Base-by-base conservation (phyloP, 2,329 filamentous ascomycete genomes). In the Fusarium sp. region DNA sequence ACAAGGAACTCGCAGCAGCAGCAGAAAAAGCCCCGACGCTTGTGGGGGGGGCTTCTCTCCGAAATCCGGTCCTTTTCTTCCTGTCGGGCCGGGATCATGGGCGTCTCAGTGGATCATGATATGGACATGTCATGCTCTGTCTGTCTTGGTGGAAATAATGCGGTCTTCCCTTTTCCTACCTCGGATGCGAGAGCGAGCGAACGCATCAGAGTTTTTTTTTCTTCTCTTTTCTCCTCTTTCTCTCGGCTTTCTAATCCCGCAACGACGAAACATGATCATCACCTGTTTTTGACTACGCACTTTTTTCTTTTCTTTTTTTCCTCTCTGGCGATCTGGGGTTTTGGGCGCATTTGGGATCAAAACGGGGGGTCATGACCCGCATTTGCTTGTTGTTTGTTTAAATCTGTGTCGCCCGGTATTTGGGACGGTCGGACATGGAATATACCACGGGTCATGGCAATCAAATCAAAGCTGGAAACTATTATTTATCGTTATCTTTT, bases 371-470 rank as follows among this genome's bases (percentile, higher is more conserved):
- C 38, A 57, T 38, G 36, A 31, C 65, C 58, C 61, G 61, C 59
- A 49, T 36, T 20, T 56, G 4, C 2, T 56, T 58, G 31, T 33
- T 46, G 3, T 12, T 12, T 60, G 14, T 35, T 40, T 20, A 46
- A 64, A 64, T 64, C 24, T 42, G 49, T 68, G 36, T 40, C 67
- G 31, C 42, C 49, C 51, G 33, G 57, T 46, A 35, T 53, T 68
- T 60, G 63, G 38, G 62, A 60, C 33, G 46, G 62, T 60, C 31
- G 61, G 46, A 46, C 42, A 73, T 66, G 31, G 51, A 35, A 36
- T 72, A 73, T 73, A 73, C 70, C 67, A 71, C 56, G 49, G 66
- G 40, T 62, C 33, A 60, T 24, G 33, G 31, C 27, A 31, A 53
- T 49, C 53, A 29, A 44, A 22, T 20, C 40, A 57, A 62, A 57